Evolutionary conservation across 176 grass and related monocot genomes (phyloP).

Genomic region (Chrysopogon serrulatus): DNA sequence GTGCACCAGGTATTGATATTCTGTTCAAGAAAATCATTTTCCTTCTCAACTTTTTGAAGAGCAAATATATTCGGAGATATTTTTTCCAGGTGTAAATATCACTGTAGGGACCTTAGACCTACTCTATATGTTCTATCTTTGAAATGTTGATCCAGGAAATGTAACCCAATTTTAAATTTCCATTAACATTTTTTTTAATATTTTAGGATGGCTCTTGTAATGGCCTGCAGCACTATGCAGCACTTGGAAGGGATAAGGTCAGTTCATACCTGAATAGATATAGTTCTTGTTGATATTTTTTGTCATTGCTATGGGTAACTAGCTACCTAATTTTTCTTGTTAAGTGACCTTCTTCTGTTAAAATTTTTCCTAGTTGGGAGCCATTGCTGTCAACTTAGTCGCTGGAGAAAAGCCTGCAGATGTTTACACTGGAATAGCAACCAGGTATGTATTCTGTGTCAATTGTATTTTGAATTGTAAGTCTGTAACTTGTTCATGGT

Average conservation of each 20-base stretch:
- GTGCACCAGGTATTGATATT: constrained; percentile 76
- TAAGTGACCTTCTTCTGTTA: background rate
- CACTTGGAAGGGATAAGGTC: constrained; percentile 97
- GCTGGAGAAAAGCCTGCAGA: constrained; percentile 91
- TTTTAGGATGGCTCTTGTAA: constrained; percentile 99
- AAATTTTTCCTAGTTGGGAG: constrained; percentile 79
- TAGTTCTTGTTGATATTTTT: background rate
- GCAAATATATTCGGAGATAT: background rate
- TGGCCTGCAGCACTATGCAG: constrained; percentile 98
- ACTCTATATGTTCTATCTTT: background rate
- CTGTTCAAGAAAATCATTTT: background rate
- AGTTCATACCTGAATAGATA: constrained; percentile 31
- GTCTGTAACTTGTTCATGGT: background rate
- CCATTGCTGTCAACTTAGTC: constrained; percentile 88
- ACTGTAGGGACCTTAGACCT: background rate
- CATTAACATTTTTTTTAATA: background rate
- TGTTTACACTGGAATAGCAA: constrained; percentile 97
- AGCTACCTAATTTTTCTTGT: background rate
- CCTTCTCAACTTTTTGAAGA: constrained; percentile 1
- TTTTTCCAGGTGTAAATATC: background rate
- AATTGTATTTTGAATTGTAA: constrained; percentile 16
- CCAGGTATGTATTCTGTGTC: constrained; percentile 54
- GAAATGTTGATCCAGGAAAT: background rate
- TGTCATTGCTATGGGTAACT: constrained; percentile 4
- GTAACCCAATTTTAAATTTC: background rate